Conservation (phyloP, 2,329 filamentous ascomycete species). For the Aspergillus sp. region DNA sequence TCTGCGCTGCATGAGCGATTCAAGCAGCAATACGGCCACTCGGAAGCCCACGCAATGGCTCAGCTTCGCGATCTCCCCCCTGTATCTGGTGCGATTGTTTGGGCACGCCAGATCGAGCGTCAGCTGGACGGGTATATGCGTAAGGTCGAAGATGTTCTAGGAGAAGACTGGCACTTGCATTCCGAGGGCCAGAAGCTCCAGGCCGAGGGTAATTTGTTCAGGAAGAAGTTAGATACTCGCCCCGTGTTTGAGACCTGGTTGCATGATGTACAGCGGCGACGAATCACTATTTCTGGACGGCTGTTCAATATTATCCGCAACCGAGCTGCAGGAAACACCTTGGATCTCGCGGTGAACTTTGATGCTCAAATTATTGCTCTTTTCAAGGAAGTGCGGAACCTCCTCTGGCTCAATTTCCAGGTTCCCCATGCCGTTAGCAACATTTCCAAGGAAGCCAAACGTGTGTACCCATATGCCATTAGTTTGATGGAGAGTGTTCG, state of each 20-base stretch:
- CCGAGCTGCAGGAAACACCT: constrained; percentile 81
- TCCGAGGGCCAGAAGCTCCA: constrained; percentile 92
- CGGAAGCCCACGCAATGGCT: constrained; percentile 96
- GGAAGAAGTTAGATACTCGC: constrained; percentile 90
- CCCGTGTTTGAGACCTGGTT: constrained; percentile 97
- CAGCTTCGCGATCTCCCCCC: constrained; percentile 93
- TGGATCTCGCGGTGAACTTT: constrained; percentile 93
- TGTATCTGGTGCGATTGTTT: constrained; percentile 95
- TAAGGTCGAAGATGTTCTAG: constrained; percentile 97
- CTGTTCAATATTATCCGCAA: constrained; percentile 88
- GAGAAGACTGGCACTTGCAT: constrained; percentile 90
- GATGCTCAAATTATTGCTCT: constrained; percentile 95
- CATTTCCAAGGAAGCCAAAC: constrained; percentile 96
- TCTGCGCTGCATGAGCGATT: constrained; percentile 91
- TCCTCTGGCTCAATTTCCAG: constrained; percentile 91
- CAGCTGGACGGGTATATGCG: constrained; percentile 97
- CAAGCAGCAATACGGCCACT: constrained; percentile 98
- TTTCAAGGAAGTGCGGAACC: constrained; percentile 97
- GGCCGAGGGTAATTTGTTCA: constrained; percentile 87
- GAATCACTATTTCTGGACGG: constrained; percentile 87
- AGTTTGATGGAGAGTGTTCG: constrained; percentile 99
- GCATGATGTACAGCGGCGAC: constrained; percentile 80
- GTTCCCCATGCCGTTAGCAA: constrained; percentile 94
- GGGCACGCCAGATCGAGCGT: constrained; percentile 94
- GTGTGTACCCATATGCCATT: constrained; percentile 96